phyloP scores from a whole-genome alignment of 768 basidiomycete genomes.

The Rhodotorula taiwanensis region DNA sequence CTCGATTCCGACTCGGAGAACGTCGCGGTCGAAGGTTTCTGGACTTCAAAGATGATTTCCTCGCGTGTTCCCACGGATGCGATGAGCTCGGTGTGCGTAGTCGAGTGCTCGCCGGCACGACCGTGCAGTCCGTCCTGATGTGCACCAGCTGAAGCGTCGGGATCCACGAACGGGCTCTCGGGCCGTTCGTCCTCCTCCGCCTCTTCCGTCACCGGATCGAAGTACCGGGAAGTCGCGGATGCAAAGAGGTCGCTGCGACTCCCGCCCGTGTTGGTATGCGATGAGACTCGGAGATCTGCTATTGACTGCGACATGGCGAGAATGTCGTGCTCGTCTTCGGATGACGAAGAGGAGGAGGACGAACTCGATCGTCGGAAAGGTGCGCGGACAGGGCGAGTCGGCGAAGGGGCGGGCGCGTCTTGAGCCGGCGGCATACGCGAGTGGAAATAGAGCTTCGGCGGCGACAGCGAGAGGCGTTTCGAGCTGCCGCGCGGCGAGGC shows the following conservation, averaged over 20 bases:
- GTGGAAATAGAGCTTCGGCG: conserved; percentile 12
- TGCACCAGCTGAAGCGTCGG: conserved; percentile 9
- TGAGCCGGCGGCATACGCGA: not conserved
- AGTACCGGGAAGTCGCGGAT: not conserved
- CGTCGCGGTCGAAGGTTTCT: too few relatives aligned
- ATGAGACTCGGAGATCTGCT: conserved; percentile 28
- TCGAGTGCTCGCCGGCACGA: too few relatives aligned
- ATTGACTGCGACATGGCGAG: conserved; percentile 28
- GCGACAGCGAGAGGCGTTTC: conserved; percentile 5
- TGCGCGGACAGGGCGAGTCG: not conserved
- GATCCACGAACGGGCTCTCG: conserved; percentile 14
- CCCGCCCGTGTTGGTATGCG: not conserved
- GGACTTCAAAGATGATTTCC: too few relatives aligned
- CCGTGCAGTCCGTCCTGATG: too few relatives aligned
- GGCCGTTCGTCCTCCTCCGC: not conserved
- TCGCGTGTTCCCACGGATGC: too few relatives aligned
- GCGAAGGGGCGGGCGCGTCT: not conserved
- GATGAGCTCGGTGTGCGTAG: too few relatives aligned
- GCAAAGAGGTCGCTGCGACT: not conserved
- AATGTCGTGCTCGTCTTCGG: conserved; percentile 18
- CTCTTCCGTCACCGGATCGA: not conserved
- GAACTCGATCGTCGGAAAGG: not conserved
- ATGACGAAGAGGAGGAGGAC: conserved; percentile 1
- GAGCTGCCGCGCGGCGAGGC: not conserved
- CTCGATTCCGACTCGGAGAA: too few relatives aligned